Evolutionary conservation across 768 basidiomycete species (phyloP).

Genomic region (Trametes sanguinea): DNA sequence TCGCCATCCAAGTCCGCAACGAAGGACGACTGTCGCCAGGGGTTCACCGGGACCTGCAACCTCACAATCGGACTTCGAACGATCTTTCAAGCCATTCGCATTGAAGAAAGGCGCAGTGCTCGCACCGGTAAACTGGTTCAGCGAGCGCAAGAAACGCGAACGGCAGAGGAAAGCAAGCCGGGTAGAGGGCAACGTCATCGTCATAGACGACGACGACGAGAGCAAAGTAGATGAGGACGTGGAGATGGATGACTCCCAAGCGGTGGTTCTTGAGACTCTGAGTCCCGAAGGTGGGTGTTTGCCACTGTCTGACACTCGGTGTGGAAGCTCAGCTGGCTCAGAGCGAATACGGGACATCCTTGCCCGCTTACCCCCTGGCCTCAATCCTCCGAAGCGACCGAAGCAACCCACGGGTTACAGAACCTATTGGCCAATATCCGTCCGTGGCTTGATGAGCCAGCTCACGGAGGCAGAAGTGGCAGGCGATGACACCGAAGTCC

Average conservation of each 20-base stretch:
- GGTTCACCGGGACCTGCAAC: conserved; percentile 36
- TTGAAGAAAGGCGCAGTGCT: conserved; percentile 73
- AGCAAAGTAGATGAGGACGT: conserved; percentile 20
- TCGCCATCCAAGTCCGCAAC: conserved; percentile 31
- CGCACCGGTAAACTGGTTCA: conserved; percentile 76
- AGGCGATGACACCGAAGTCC: conserved; percentile 70
- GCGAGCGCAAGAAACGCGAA: conserved; percentile 33
- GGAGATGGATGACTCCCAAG: conserved; percentile 29
- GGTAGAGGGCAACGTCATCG: conserved; percentile 50
- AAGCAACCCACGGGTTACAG: conserved; percentile 30
- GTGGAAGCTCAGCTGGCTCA: neutral
- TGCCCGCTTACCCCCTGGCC: conserved; percentile 19
- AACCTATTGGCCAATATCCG: conserved; percentile 35
- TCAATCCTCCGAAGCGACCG: conserved; percentile 34
- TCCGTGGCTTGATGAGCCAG: conserved; percentile 56
- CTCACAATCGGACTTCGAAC: conserved; percentile 65
- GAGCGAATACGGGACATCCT: conserved; percentile 28
- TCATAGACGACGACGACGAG: conserved; percentile 54
- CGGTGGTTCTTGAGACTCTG: conserved; percentile 29
- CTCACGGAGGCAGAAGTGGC: conserved; percentile 78
- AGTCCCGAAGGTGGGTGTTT: conserved; percentile 42
- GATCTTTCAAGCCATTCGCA: conserved; percentile 76
- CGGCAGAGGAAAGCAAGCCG: conserved; percentile 24
- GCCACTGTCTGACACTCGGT: neutral
- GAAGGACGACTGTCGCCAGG: conserved; percentile 25